Evolutionary conservation across 2,329 filamentous ascomycete species (phyloP).

Genomic region (Triangularia setosa): DNA sequence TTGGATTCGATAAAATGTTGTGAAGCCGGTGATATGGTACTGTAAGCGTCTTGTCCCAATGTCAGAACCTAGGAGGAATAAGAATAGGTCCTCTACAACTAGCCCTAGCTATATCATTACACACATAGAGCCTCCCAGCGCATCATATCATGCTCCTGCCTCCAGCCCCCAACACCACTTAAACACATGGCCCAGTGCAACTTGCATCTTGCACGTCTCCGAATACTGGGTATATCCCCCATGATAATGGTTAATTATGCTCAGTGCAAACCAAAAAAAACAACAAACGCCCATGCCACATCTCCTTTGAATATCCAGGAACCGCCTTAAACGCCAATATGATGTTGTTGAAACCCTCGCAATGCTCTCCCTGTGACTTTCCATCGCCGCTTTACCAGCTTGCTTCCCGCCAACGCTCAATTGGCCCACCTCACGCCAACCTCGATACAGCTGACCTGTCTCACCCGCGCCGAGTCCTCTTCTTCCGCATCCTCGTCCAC

Average conservation of each 20-base stretch:
- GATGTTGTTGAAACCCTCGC: not conserved
- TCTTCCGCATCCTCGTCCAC: constrained; percentile 26
- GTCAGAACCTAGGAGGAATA: too few relatives aligned
- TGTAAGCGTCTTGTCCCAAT: too few relatives aligned
- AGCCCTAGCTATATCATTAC: not conserved
- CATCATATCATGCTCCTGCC: not conserved
- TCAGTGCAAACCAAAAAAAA: not conserved
- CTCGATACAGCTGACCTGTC: constrained; percentile 51
- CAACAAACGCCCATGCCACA: not conserved
- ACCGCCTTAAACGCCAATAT: not conserved
- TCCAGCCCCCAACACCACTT: not conserved
- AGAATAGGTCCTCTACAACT: too few relatives aligned
- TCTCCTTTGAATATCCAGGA: not conserved
- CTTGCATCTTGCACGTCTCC: not conserved
- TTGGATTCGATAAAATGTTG: too few relatives aligned
- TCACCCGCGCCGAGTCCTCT: constrained; percentile 33
- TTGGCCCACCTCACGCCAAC: constrained; percentile 37
- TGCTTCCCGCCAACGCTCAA: not conserved
- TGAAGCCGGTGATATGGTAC: too few relatives aligned
- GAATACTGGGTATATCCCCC: not conserved
- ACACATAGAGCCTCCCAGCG: not conserved
- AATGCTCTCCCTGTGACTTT: not conserved
- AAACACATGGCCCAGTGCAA: not conserved
- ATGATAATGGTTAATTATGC: not conserved
- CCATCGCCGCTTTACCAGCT: not conserved